Evolutionary conservation across 2,329 filamentous ascomycete genomes (phyloP).

Genomic region (Trichoderma sp.): DNA sequence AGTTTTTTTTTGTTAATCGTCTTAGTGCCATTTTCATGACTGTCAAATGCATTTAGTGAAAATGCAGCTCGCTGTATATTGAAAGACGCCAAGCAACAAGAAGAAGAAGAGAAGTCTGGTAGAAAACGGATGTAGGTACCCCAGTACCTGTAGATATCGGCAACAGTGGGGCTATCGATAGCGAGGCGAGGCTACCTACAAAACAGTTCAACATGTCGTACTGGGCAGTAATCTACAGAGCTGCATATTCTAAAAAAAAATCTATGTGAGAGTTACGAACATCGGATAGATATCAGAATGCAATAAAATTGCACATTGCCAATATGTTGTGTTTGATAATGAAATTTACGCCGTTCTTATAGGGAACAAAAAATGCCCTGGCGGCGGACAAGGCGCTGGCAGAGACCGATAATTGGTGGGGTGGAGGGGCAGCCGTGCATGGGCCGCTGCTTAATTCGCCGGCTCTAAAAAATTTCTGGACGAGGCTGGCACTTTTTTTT

Average conservation of each 20-base stretch:
- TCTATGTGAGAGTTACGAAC: background rate
- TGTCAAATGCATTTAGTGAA: background rate
- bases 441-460: constrained; percentile 36
- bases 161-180: background rate
- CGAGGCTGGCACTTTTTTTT: constrained; percentile 32
- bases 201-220: background rate
- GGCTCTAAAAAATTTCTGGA: constrained; percentile 35
- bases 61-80: background rate
- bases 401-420: constrained; percentile 21
- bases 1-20: background rate
- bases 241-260: background rate
- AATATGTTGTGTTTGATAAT: background rate
- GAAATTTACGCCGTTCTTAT: background rate
- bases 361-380: background rate
- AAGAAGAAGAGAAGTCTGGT: background rate
- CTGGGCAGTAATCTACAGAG: background rate
- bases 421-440: constrained; percentile 34
- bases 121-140: background rate
- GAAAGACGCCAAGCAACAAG: background rate
- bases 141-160: background rate
- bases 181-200: background rate
- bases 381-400: background rate
- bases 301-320: background rate
- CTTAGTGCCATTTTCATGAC: background rate
- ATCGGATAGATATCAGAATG: background rate